phyloP scores from a whole-genome alignment of 306 rosid species.

The Cucumis cinereus region DNA sequence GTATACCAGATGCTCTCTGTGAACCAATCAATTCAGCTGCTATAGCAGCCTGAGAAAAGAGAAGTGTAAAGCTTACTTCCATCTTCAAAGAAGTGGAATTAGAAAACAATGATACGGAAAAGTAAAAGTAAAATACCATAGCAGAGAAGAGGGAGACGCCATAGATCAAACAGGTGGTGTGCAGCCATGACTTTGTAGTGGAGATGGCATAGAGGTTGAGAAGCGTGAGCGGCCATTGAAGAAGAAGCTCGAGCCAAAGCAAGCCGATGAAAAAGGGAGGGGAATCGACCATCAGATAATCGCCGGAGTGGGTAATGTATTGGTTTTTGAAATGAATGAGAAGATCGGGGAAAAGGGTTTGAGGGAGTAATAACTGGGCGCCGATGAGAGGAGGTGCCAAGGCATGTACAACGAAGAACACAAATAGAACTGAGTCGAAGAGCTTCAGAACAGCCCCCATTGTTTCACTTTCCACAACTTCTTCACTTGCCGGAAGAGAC shows the following conservation, averaged over 20 bases:
- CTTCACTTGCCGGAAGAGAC: not conserved
- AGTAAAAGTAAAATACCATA: conserved; percentile 27
- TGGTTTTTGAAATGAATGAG: conserved; percentile 28
- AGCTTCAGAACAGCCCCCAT: conserved; percentile 37
- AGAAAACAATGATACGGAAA: not conserved
- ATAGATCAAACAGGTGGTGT: conserved; percentile 62
- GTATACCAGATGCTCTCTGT: conserved; percentile 37
- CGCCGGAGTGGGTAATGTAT: conserved; percentile 30
- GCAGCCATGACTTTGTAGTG: conserved; percentile 45
- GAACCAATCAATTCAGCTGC: conserved; percentile 45
- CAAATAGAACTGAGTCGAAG: conserved; percentile 29
- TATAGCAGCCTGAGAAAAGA: conserved; percentile 36
- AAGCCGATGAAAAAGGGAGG: conserved; percentile 61
- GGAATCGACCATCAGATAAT: conserved; percentile 39
- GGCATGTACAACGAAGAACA: conserved; percentile 32
- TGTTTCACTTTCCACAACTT: not conserved
- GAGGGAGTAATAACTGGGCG: conserved; percentile 41
- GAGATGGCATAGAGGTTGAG: conserved; percentile 41
- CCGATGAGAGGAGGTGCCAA: conserved; percentile 45
- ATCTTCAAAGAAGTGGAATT: too few relatives aligned
- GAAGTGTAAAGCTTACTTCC: not conserved
- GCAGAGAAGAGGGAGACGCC: conserved; percentile 47
- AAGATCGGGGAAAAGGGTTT: conserved; percentile 25
- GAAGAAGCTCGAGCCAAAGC: conserved; percentile 54
- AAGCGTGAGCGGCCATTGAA: conserved; percentile 63